phyloP scores from a whole-genome alignment of 2,329 filamentous ascomycete species.

The Diaporthe destruens region DNA sequence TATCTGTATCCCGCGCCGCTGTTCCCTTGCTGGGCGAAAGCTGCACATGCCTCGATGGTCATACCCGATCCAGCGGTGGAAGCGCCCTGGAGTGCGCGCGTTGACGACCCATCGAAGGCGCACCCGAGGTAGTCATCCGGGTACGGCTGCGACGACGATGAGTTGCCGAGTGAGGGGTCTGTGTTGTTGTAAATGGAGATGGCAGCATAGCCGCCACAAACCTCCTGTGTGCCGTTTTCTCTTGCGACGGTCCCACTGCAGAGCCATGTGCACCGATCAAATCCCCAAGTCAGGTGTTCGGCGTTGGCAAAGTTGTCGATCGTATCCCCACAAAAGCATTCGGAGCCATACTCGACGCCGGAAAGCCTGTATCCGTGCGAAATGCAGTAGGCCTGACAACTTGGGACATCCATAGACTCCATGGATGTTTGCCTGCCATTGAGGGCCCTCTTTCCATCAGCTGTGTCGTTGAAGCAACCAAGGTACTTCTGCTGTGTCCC shows the following conservation, averaged over 20 bases:
- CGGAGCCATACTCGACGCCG: slow-evolving; percentile 6
- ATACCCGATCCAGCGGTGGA: neutral
- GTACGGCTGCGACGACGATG: neutral
- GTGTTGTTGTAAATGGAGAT: slow-evolving; percentile 30
- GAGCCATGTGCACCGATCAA: slow-evolving; percentile 3
- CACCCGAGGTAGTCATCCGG: neutral
- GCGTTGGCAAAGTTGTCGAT: slow-evolving; percentile 8
- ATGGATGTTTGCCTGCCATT: slow-evolving; percentile 22
- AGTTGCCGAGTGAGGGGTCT: slow-evolving; percentile 42
- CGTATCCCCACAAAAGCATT: neutral
- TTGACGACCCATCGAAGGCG: neutral
- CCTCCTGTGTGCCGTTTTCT: slow-evolving; percentile 39
- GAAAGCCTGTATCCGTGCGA: slow-evolving; percentile 1
- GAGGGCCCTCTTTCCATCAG: slow-evolving; percentile 35
- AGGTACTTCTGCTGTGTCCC: slow-evolving; percentile 56
- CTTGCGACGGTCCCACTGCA: slow-evolving; percentile 40
- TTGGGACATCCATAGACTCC: neutral
- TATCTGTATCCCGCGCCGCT: slow-evolving; percentile 16
- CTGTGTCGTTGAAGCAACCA: slow-evolving; percentile 44
- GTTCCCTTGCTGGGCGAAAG: slow-evolving; percentile 5
- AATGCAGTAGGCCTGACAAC: slow-evolving; percentile 15
- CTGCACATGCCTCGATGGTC: slow-evolving; percentile 1
- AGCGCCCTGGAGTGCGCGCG: neutral
- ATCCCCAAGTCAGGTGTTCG: slow-evolving; percentile 3
- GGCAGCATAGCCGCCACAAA: slow-evolving; percentile 43